phyloP scores from a whole-genome alignment of 2,329 filamentous ascomycete genomes.

The Apiospora kogelbergensis region DNA sequence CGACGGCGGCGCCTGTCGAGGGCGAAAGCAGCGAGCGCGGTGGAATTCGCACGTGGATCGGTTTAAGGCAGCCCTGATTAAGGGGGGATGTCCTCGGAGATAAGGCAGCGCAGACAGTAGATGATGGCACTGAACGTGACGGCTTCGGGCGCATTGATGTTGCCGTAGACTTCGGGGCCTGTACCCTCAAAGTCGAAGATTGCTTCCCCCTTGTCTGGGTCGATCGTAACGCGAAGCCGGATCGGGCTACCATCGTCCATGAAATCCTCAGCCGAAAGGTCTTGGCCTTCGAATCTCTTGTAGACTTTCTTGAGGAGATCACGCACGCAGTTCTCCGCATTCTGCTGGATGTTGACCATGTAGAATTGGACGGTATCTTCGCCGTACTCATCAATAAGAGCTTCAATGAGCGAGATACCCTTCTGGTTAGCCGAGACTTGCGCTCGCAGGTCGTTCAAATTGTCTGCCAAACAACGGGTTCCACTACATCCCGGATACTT shows the following conservation, averaged over 20 bases:
- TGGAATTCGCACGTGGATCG: constrained; percentile 68
- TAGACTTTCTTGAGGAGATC: constrained; percentile 67
- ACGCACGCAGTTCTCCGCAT: constrained; percentile 70
- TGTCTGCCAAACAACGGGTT: constrained; percentile 72
- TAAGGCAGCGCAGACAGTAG: constrained; percentile 73
- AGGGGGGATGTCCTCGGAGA: constrained; percentile 72
- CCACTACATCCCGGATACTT: constrained; percentile 71
- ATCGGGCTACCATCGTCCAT: constrained; percentile 81
- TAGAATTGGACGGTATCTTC: constrained; percentile 75
- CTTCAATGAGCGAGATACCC: constrained; percentile 71
- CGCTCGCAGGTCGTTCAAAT: constrained; percentile 77
- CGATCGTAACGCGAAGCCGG: constrained; percentile 67
- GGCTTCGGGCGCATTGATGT: constrained; percentile 74
- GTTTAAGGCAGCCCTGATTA: constrained; percentile 75
- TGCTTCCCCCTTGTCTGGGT: constrained; percentile 69
- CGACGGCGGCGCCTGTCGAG: constrained; percentile 70
- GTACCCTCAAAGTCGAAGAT: constrained; percentile 75
- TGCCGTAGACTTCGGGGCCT: constrained; percentile 71
- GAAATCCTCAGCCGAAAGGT: constrained; percentile 68
- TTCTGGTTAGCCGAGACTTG: constrained; percentile 79
- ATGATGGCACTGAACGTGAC: constrained; percentile 79
- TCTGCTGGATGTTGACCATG: constrained; percentile 74
- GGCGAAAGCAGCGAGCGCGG: constrained; percentile 69
- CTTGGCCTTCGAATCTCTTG: constrained; percentile 65
- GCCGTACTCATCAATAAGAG: constrained; percentile 71